Base-by-base conservation (phyloP, 1,284 basidiomycete genomes). In the Lignosus rhinocerotis region DNA sequence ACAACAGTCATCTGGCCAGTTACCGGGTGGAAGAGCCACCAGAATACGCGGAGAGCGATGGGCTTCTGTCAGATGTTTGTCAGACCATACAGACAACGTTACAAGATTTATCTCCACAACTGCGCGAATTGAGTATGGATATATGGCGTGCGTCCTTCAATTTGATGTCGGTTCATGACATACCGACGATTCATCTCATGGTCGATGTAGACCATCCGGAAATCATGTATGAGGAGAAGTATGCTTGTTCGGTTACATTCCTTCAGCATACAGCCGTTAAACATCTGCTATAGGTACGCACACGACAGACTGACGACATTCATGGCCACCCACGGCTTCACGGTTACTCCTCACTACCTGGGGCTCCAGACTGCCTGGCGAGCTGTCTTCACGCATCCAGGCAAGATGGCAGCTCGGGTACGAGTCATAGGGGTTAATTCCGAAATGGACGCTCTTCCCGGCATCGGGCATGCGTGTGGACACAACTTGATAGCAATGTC, bases 401-500 rank as follows among this genome's bases (percentile, higher is more conserved):
- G 36, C 8, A 41, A 45, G 7, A 31, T 17, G 3, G 14, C 32
- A 12, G 17, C n/a, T 25, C 30, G 74, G 44, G 81, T 83, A 17
- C 77, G 81, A 36, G 81, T 80, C 3, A 84, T 90, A 48, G 90
- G 87, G 2, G 75, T 92, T 55, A 91, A 91, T 69, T 87, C 87
- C 7, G 91, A 94, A 58, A 87, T 87, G 80, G 86, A 87, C 65
- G 79, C 84, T 5, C 73, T 86, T 3, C 80, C 79, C 21, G 75
- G 78, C 31, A 76, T 87, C 53, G 86, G 86, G 4, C 86, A 93
- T 72, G 92, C 86, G 0, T 94, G 92, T 67, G 92, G 92, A 0
- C 92, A 94, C 71, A 94, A 93, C 72, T 79, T 94, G 56, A 94
- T 94, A 61, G 91, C 91, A 46, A 84, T 90, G 60, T 82, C 84